Evolutionary conservation across 148 eudicot genomes (phyloP).

Genomic region (Pouteria glomerata): DNA sequence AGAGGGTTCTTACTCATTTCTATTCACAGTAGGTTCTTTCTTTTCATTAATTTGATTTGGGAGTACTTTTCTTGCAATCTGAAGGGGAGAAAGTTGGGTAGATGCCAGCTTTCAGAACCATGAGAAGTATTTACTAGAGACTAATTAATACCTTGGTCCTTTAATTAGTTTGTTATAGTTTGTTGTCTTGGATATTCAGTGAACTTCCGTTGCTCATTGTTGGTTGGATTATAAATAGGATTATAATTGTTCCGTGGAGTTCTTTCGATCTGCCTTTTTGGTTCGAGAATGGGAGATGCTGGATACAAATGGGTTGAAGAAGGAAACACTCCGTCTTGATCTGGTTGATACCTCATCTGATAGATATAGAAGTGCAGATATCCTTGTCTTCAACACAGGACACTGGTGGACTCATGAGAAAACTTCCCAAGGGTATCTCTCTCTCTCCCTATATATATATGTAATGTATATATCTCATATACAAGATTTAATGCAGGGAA

Average conservation of each 20-base stretch:
- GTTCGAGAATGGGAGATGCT: conserved; percentile 64
- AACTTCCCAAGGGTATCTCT: conserved; percentile 65
- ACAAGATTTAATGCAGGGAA: no score
- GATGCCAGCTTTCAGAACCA: neutral
- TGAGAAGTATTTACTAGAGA: neutral
- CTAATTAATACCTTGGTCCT: no score
- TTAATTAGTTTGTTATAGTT: neutral
- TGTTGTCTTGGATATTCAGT: neutral
- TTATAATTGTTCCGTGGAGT: conserved; percentile 67
- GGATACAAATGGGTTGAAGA: conserved; percentile 42
- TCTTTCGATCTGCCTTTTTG: conserved; percentile 53
- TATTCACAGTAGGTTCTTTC: conserved; percentile 33
- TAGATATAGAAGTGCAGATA: conserved; percentile 54
- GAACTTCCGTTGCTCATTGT: neutral
- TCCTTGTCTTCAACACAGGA: conserved; percentile 75
- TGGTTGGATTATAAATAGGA: conserved; percentile 26
- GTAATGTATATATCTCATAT: no score
- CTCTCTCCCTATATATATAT: no score
- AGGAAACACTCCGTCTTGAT: conserved; percentile 65
- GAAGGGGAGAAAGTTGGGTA: no score
- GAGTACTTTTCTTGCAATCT: no score
- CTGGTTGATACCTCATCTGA: conserved; percentile 42
- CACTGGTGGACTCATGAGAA: conserved; percentile 91
- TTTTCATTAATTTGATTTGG: neutral
- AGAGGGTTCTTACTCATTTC: conserved; percentile 54